Base-by-base conservation (phyloP, 139 green algal species). In the Microglena sp. region DNA sequence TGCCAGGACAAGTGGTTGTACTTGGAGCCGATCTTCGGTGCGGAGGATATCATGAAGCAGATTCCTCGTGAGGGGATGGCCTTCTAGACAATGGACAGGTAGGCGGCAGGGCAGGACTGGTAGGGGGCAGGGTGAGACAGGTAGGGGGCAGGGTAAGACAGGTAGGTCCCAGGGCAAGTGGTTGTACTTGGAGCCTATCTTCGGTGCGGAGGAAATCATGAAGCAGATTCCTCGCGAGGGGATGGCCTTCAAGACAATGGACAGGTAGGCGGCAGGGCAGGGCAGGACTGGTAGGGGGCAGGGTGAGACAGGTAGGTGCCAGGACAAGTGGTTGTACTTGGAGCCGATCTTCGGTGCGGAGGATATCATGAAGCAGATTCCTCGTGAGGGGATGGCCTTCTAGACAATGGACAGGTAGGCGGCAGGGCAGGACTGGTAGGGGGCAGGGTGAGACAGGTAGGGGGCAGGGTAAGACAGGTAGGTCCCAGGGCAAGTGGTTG, bases 121-220 rank as follows among this genome's bases (percentile, higher is more conserved):
- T n/a, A n/a, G n/a, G n/a, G n/a, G n/a, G n/a, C n/a, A n/a, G n/a
- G n/a, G n/a, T n/a, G n/a, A n/a, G n/a, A n/a, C n/a, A n/a, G n/a
- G n/a, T n/a, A n/a, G n/a, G n/a, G n/a, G n/a, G n/a, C n/a, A n/a
- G n/a, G n/a, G n/a, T n/a, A n/a, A n/a, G n/a, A n/a, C n/a, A n/a
- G n/a, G n/a, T n/a, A n/a, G n/a, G n/a, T n/a, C n/a, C n/a, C n/a
- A n/a, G 76, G 67, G 82, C 59, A 85, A 82, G 55, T 88, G 82
- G 82, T 69, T 86, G 63, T 88, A 88, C 77, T 68, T 88, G 73
- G 76, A 88, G 67, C 82, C 82, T 46, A 88, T 88, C 66, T 88
- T 88, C 60, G 68, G 70, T 5, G 71, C 70, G 6, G 76, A 84
- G 58, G 82, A 88, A 55, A 88, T 88, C 54, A 78, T 86, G 71